phyloP scores from a whole-genome alignment of 2,329 filamentous ascomycete species.

The Microsporum audouinii region DNA sequence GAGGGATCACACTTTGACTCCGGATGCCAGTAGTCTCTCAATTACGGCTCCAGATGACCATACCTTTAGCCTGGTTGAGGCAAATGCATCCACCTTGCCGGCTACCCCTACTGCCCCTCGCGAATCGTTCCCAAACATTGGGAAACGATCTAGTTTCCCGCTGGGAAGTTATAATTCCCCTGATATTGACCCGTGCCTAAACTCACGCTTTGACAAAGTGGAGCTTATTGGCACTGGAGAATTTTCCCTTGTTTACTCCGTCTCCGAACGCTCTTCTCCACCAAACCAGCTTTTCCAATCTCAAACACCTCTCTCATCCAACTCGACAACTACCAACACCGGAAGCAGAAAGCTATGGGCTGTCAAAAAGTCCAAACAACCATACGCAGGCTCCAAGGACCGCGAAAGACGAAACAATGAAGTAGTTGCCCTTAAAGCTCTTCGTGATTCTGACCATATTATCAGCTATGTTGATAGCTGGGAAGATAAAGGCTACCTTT shows the following conservation, averaged over 20 bases:
- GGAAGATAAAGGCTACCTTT: constrained; percentile 75
- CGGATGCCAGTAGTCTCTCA: constrained; percentile 71
- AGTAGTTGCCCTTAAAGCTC: constrained; percentile 63
- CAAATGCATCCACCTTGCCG: constrained; percentile 45
- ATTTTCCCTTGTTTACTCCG: constrained; percentile 77
- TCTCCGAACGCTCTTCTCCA: constrained; percentile 11
- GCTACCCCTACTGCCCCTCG: constrained; percentile 68
- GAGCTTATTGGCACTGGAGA: constrained; percentile 76
- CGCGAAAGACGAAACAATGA: constrained; percentile 76
- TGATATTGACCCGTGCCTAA: constrained; percentile 64
- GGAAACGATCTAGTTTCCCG: constrained; percentile 53
- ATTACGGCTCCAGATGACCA: constrained; percentile 55
- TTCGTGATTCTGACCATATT: constrained; percentile 73
- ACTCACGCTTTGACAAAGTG: constrained; percentile 66
- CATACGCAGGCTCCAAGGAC: constrained; percentile 66
- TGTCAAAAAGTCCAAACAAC: constrained; percentile 82
- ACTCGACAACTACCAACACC: constrained; percentile 39
- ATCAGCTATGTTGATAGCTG: constrained; percentile 75
- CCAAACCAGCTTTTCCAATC: constrained; percentile 8
- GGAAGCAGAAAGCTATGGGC: constrained; percentile 60
- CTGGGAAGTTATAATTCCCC: constrained; percentile 58
- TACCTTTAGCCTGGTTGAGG: constrained; percentile 29
- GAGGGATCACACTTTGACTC: constrained; percentile 58
- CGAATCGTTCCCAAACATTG: constrained; percentile 47
- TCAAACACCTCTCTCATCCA: constrained; percentile 26